Evolutionary conservation across 2,329 filamentous ascomycete species (phyloP).

Genomic region (Colletotrichum sp.): DNA sequence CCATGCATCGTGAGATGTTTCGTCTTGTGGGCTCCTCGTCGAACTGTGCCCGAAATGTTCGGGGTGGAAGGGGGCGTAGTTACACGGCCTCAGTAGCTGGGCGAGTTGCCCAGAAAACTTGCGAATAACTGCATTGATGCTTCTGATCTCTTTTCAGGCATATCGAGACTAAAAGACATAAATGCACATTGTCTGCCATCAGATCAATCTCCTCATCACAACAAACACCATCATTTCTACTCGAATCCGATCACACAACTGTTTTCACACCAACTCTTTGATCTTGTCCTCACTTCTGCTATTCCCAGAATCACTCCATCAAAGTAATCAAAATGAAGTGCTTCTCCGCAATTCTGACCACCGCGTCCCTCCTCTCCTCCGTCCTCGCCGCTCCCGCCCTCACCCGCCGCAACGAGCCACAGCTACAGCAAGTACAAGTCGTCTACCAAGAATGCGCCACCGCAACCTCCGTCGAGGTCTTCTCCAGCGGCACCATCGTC

Average conservation of each 20-base stretch:
- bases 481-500: not conserved
- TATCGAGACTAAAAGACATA: not conserved
- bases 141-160: not conserved
- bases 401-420: not conserved
- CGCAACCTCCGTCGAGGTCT: not conserved
- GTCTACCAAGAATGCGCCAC: not conserved
- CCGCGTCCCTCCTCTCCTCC: not conserved
- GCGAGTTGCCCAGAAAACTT: not conserved
- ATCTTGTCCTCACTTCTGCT: not conserved
- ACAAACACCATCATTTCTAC: not conserved
- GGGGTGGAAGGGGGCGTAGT: not conserved
- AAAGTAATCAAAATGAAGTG: not conserved
- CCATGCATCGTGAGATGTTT: not conserved
- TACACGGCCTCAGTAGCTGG: not conserved
- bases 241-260: not conserved
- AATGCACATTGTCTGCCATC: not conserved
- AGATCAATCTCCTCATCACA: not conserved
- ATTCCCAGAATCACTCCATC: not conserved
- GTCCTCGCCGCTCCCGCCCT: not conserved
- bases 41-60: not conserved
- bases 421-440: not conserved
- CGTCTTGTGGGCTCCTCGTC: not conserved
- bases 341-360: not conserved
- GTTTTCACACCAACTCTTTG: rapidly evolving
- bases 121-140: not conserved